Conservation (phyloP, 164 flowering plant species). For the Stephania cephalantha region DNA sequence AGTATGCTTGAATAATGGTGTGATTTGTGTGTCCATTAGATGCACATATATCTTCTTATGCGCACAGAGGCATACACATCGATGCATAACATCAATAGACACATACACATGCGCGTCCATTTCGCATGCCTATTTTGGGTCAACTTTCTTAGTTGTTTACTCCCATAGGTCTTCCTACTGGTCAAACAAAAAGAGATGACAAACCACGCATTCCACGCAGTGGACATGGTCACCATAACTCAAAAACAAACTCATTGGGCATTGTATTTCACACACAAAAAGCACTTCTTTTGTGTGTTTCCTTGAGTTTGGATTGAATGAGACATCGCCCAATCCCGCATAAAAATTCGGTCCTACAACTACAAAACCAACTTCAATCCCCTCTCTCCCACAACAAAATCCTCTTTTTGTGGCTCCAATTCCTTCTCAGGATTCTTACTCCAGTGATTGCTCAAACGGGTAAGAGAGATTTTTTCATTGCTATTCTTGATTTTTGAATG, state of each 20-base stretch:
- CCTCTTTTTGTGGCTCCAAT: conserved; percentile 29
- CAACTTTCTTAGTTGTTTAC: too few relatives aligned
- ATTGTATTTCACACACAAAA: neutral
- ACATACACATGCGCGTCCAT: too few relatives aligned
- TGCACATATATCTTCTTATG: too few relatives aligned
- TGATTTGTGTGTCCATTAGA: too few relatives aligned
- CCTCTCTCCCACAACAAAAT: conserved; percentile 8
- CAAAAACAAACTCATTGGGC: neutral
- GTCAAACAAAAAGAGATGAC: neutral
- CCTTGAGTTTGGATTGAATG: neutral
- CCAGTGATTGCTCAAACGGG: too few relatives aligned
- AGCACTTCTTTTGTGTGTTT: neutral
- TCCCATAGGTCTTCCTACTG: too few relatives aligned
- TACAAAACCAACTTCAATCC: neutral
- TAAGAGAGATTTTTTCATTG: neutral
- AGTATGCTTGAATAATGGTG: too few relatives aligned
- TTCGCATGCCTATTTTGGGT: too few relatives aligned
- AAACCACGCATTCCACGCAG: neutral
- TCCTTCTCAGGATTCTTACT: conserved; percentile 11
- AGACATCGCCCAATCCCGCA: neutral
- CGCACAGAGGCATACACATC: too few relatives aligned
- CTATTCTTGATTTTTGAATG: conserved; percentile 1
- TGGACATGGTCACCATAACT: neutral
- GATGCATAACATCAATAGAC: too few relatives aligned
- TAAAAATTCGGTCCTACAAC: neutral